phyloP scores from a whole-genome alignment of 371 early-diverging fungal species.

The Mortierella sp. region DNA sequence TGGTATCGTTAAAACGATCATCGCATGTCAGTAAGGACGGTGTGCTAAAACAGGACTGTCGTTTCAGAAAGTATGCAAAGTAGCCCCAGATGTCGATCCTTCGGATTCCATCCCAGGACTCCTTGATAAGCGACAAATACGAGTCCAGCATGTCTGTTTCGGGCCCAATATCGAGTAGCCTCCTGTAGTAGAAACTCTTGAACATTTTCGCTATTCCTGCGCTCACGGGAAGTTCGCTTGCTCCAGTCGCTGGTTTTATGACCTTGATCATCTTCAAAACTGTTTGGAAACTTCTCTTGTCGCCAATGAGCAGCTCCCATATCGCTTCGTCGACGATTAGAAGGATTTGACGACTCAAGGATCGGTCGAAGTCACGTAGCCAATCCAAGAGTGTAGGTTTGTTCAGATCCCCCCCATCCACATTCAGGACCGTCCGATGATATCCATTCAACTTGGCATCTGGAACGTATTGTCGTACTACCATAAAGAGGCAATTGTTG shows the following conservation, averaged over 20 bases:
- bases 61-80: too few species aligned
- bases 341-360: neutral
- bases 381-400: neutral
- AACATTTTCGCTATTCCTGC: conserved; percentile 3
- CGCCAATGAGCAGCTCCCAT: conserved; percentile 2
- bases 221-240: conserved; percentile 2
- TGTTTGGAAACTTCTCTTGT: neutral
- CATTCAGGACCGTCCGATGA: neutral
- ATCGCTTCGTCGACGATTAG: conserved; percentile 1
- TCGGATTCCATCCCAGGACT: too few species aligned
- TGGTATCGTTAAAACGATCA: too few species aligned
- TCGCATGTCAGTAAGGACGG: too few species aligned
- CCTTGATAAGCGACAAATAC: too few species aligned
- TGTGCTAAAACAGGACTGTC: too few species aligned
- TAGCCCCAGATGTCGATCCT: too few species aligned
- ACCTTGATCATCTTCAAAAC: neutral
- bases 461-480: conserved; percentile 5
- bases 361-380: conserved; percentile 5
- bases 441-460: neutral
- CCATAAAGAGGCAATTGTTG: neutral
- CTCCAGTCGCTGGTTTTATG: neutral
- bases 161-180: neutral
- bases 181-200: conserved; percentile 1
- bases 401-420: neutral
- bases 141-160: too few species aligned